A percentile compares a stretch with the other conserved stretches of the same genome.
These are phyloP conservation scores for Casuarina equisetifolia DNA, from an alignment of 306 rosid genomes.

Conservation along the genomic window DNA sequence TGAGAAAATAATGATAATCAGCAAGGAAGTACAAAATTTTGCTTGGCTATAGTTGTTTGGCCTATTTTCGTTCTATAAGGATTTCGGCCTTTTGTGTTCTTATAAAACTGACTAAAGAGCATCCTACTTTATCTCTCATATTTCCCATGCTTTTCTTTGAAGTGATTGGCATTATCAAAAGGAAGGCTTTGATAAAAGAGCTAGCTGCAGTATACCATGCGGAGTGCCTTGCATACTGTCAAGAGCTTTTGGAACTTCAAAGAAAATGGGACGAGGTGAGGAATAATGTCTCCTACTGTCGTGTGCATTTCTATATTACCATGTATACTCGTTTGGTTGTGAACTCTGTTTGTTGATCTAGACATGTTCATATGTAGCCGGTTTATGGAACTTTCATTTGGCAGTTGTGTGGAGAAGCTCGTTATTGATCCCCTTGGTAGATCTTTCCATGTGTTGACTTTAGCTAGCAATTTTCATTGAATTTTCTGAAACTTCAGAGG, in stretches of 20 bases:
- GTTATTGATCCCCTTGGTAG: not conserved
- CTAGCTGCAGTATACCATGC: constrained; percentile 81
- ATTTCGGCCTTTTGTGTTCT: not conserved
- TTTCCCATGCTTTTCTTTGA: constrained; percentile 9
- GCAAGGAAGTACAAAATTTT: not conserved
- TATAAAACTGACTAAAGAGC: not conserved
- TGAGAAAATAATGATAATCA: not conserved
- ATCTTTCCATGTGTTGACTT: not conserved
- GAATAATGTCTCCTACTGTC: not conserved
- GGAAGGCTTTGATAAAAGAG: constrained; percentile 86
- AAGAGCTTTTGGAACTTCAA: constrained; percentile 90
- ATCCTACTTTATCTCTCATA: constrained; percentile 10
- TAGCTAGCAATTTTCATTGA: not conserved
- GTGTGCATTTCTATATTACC: not conserved
- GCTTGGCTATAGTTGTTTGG: not conserved
- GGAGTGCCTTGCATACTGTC: constrained; percentile 85
- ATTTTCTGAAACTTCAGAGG: not conserved
- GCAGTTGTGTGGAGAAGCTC: not conserved
- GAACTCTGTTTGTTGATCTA: not conserved
- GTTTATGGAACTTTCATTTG: not conserved
- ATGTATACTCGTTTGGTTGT: not conserved
- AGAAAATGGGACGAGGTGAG: constrained; percentile 84
- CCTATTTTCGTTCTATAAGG: not conserved
- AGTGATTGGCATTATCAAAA: constrained; percentile 94
- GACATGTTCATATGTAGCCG: not conserved